Evolutionary conservation across 106 monocot species (phyloP).

Genomic region (Gastrodia elata): DNA sequence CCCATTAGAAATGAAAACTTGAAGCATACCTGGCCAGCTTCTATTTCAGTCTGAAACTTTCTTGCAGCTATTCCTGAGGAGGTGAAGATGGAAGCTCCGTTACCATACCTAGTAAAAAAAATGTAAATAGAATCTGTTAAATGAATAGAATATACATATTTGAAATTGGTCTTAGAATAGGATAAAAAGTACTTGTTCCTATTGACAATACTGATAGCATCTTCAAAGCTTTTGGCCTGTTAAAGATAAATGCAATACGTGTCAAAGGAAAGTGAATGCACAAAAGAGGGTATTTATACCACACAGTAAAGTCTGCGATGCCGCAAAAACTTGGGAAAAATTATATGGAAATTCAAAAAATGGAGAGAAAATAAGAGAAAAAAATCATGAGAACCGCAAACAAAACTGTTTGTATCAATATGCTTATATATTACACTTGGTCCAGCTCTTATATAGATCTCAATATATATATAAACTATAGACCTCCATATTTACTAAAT

Average conservation of each 20-base stretch:
- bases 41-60: conserved; percentile 92
- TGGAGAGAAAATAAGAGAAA: too few relatives aligned
- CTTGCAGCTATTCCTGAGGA: conserved; percentile 88
- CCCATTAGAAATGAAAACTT: background rate
- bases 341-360: too few relatives aligned
- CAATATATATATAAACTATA: too few relatives aligned
- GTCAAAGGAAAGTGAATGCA: background rate
- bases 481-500: too few relatives aligned
- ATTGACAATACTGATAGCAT: conserved; percentile 80
- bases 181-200: conserved; percentile 57
- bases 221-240: conserved; percentile 85
- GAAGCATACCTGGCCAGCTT: conserved; percentile 80
- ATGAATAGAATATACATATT: background rate
- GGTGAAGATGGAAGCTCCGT: conserved; percentile 96
- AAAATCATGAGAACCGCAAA: too few relatives aligned
- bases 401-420: too few relatives aligned
- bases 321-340: too few relatives aligned
- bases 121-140: background rate
- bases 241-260: background rate
- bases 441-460: too few relatives aligned
- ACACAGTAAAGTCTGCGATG: too few relatives aligned
- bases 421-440: too few relatives aligned
- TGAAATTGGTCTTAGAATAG: background rate
- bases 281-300: too few relatives aligned
- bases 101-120: conserved; percentile 63